A percentile compares a stretch with the other conserved stretches of the same genome.
phyloP scores from a whole-genome alignment of 768 basidiomycete species.

The Tylopilus vinaceipallidus region DNA sequence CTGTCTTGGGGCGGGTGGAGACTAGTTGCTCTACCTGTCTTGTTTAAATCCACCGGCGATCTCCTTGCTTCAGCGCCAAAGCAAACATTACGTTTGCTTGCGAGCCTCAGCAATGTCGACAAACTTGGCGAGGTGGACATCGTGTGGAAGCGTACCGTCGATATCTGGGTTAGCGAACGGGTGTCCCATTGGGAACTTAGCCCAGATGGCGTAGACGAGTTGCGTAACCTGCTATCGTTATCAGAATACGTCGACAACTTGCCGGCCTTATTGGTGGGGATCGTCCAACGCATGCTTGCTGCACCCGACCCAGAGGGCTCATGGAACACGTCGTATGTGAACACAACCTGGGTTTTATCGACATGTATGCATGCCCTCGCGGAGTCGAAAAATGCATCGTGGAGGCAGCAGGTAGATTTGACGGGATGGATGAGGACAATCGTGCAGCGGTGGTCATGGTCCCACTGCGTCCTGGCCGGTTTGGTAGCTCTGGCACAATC shows the following conservation, averaged over 20 bases:
- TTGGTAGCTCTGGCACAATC: constrained; percentile 47
- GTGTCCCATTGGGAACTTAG: constrained; percentile 42
- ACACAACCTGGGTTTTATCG: constrained; percentile 56
- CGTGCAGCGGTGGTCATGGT: constrained; percentile 56
- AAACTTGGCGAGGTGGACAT: constrained; percentile 57
- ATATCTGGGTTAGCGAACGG: constrained; percentile 45
- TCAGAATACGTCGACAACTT: constrained; percentile 49
- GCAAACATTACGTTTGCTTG: constrained; percentile 47
- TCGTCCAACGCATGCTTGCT: constrained; percentile 44
- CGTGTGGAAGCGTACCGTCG: constrained; percentile 56
- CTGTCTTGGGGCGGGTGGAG: constrained; percentile 79
- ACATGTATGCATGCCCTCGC: constrained; percentile 53
- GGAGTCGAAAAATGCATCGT: constrained; percentile 40
- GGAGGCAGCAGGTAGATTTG: constrained; percentile 48
- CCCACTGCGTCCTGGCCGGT: constrained; percentile 52
- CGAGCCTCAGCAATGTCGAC: constrained; percentile 44
- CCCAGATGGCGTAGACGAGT: constrained; percentile 44
- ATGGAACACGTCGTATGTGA: constrained; percentile 35
- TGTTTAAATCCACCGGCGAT: constrained; percentile 51
- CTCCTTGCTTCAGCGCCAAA: constrained; percentile 45
- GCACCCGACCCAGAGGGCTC: constrained; percentile 28
- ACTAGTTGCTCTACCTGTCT: constrained; percentile 55
- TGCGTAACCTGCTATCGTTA: constrained; percentile 55
- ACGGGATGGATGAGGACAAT: constrained; percentile 45
- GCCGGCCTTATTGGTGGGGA: constrained; percentile 39